Percentiles rank a stretch among this genome's conserved stretches.
These are phyloP conservation scores for Yarrowia sp. DNA, from an alignment of 805 yeast species.

Conservation along the genomic window DNA sequence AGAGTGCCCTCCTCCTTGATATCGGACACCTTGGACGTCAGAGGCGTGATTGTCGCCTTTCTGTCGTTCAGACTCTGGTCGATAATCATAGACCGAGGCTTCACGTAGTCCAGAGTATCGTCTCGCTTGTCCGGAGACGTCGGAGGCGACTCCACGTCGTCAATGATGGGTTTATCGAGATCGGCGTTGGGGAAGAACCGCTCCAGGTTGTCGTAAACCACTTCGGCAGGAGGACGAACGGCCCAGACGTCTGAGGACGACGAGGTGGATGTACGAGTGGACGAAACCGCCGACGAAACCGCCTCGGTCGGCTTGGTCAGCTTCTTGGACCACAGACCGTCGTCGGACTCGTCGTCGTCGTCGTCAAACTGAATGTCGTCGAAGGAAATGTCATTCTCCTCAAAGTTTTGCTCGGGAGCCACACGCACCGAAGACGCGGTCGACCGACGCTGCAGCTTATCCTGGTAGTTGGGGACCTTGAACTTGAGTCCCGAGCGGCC, in stretches of 20 bases:
- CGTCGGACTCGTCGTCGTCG: conserved; percentile 57
- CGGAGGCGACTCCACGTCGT: conserved; percentile 57
- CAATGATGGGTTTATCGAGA: conserved; percentile 89
- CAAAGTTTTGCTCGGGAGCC: conserved; percentile 57
- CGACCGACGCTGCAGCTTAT: conserved; percentile 8
- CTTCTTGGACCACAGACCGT: conserved; percentile 65
- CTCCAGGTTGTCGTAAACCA: conserved; percentile 88
- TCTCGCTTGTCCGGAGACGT: conserved; percentile 25
- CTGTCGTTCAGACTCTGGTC: not conserved
- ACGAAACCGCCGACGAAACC: not conserved
- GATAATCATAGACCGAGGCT: conserved; percentile 30
- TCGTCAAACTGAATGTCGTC: conserved; percentile 49
- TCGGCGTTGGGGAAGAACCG: conserved; percentile 91
- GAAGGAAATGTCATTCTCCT: conserved; percentile 75
- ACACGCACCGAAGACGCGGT: conserved; percentile 9
- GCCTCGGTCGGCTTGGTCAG: conserved; percentile 44
- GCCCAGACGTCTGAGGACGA: conserved; percentile 55
- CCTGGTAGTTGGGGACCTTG: conserved; percentile 37
- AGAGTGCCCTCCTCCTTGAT: conserved; percentile 10
- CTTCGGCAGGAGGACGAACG: conserved; percentile 94
- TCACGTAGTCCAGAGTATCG: conserved; percentile 22
- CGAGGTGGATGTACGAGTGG: conserved; percentile 14
- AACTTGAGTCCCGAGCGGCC: conserved; percentile 34
- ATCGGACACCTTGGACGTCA: conserved; percentile 6
- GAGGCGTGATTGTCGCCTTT: conserved; percentile 5